Evolutionary conservation across 192 early-diverging fungal species (phyloP), one percentile per base, ranked within the genome.

Genomic region (Gamsiella multidivaricata): DNA sequence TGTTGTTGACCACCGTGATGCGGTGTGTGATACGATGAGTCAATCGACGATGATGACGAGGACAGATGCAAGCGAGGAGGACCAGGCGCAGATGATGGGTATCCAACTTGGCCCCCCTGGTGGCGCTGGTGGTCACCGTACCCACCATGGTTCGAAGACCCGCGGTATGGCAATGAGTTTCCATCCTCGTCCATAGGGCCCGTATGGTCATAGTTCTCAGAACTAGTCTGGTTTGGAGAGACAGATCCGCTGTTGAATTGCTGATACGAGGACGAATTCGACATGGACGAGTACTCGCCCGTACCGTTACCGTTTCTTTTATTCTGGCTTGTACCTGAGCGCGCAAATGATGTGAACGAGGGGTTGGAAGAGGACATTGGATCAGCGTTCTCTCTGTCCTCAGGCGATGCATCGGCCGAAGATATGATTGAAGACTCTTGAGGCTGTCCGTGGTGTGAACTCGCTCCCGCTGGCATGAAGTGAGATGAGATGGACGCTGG

Each of bases 401-500:
- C 39, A 17, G 23, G 11, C 15, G 50, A 22, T 10, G 22, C 51
- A 2, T 64, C 50, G 6, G 36, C 23, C 14, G 20, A 29, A 11
- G 29, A 42, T 42, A 66, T 36, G 32, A 7, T 22, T 23, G 64
- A 42, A 31, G 64, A 66, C 20, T 23, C 53, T 46, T 22, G 64
- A 36, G n/a, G n/a, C n/a, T n/a, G n/a, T n/a, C n/a, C n/a, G n/a
- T n/a, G n/a, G n/a, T n/a, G n/a, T 42, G 39, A 18, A 12, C 45
- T 2, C 33, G 17, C n/a, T 11, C 42, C 37, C 11, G 23, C 12
- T 15, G 58, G 64, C 37, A 47, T 61, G 37, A 75, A 75, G 17
- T 75, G 71, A 1, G 71, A 66, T 7, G 70, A 39, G 22, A 64
- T 71, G 0, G 60, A 71, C 20, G 69, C 23, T 41, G 69, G 61